Evolutionary conservation across 1,284 basidiomycete species (phyloP), one percentile per base, ranked within the genome.

Genomic region (Trametes pubescens): DNA sequence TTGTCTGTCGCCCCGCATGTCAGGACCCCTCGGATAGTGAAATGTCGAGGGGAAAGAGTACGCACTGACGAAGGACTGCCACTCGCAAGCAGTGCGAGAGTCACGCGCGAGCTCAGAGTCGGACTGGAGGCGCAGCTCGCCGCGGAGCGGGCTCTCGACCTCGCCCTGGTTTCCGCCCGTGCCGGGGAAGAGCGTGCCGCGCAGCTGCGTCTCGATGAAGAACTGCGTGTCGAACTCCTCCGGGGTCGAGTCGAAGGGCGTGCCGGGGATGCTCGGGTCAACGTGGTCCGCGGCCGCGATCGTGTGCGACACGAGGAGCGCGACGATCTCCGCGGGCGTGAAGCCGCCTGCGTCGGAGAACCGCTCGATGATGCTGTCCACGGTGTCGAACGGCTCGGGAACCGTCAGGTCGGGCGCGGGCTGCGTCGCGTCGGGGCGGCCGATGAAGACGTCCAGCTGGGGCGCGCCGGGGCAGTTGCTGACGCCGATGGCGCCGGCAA

Each of bases 381-480:
- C 68, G 35, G 53, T 62, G 65, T 73, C 70, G 62, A 71, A 69
- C 21, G 72, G 73, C 59, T 74, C 70, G 7, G 73, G 73, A 22
- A 75, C 71, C 26, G 68, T 66, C 43, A 65, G 59, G 63, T 74
- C 71, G n/a, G 72, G 67, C 8, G 73, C 73, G 37, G 74, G 67
- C n/a, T 51, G 57, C 10, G 67, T 72, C 26, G 74, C 73, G 55
- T 68, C 61, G n/a, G 51, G 10, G n/a, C 66, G 66, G 56, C 66
- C 66, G 54, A 70, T 49, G 55, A 75, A 68, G 61, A 74, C 73
- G 38, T 70, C 63, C 24, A 75, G 66, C 8, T 59, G 71, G 43
- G 75, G 72, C 34, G 73, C 74, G 53, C 73, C 74, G 22, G 75
- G 73, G 64, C 75, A 75, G 69, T 75, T 75, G 48, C 69, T 64